Percentiles rank a stretch among this genome's conserved stretches.
Evolutionary conservation across 2,329 filamentous ascomycete species (phyloP).

Genomic region (Aurifilum marmelostoma): DNA sequence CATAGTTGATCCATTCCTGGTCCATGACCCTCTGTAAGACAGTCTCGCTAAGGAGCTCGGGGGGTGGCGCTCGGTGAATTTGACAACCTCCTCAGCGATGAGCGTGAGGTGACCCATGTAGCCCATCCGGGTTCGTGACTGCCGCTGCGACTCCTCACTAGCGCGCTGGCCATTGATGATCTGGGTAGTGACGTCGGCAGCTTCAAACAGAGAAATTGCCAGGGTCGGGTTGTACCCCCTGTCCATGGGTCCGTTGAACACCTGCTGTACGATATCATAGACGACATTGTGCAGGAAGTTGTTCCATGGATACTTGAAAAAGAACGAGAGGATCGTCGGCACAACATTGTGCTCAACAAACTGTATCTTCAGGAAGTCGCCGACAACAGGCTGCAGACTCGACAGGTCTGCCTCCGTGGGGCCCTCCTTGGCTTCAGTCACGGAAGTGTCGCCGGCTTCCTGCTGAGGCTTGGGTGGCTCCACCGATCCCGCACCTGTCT

Average conservation of each 20-base stretch:
- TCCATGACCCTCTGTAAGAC: constrained; percentile 90
- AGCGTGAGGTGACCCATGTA: constrained; percentile 99
- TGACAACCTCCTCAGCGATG: constrained; percentile 97
- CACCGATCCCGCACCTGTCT: constrained; percentile 18
- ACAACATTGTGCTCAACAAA: constrained; percentile 95
- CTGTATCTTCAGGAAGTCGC: constrained; percentile 92
- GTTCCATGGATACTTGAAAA: constrained; percentile 99
- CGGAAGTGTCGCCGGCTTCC: constrained; percentile 37
- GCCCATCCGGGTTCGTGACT: constrained; percentile 86
- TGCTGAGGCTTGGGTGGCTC: constrained; percentile 20
- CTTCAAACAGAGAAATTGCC: constrained; percentile 90
- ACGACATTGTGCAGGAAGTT: constrained; percentile 99
- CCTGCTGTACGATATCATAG: constrained; percentile 98
- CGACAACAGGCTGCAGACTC: constrained; percentile 71
- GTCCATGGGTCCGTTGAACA: constrained; percentile 98
- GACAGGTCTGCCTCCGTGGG: constrained; percentile 29
- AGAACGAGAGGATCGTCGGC: constrained; percentile 94
- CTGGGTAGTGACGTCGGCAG: constrained; percentile 83
- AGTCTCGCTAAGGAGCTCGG: constrained; percentile 79
- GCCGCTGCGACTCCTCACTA: constrained; percentile 82
- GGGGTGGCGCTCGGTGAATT: constrained; percentile 95
- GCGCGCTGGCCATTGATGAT: constrained; percentile 89
- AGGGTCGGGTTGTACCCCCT: constrained; percentile 88
- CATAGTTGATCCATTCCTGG: constrained; percentile 90
- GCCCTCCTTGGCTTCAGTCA: constrained; percentile 34